Evolutionary conservation across 768 basidiomycete genomes (phyloP).

Genomic region (Naganishia randhawae): DNA sequence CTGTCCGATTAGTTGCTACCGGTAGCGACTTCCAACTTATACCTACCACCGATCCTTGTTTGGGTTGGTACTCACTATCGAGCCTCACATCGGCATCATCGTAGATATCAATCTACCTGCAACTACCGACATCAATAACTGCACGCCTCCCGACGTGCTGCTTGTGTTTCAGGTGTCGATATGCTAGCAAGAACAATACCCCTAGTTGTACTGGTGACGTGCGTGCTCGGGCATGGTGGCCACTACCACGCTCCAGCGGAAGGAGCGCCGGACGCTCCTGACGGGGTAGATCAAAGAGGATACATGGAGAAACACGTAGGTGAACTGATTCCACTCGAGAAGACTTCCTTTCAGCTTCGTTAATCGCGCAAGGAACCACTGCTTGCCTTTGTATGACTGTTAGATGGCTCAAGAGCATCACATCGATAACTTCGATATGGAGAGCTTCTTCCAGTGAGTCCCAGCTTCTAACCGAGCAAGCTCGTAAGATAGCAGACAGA

Average conservation of each 20-base stretch:
- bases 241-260: constrained; percentile 1
- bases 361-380: neutral
- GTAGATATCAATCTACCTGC: neutral
- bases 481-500: neutral
- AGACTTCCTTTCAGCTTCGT: constrained; percentile 15
- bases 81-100: neutral
- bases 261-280: neutral
- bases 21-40: no score
- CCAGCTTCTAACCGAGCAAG: neutral
- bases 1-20: neutral
- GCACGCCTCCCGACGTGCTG: neutral
- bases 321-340: constrained; percentile 32
- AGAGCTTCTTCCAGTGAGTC: constrained; percentile 73
- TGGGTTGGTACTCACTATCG: no score
- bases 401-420: constrained; percentile 49
- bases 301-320: constrained; percentile 90
- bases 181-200: constrained; percentile 6
- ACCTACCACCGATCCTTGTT: neutral
- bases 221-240: constrained; percentile 4
- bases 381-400: constrained; percentile 17
- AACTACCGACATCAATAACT: neutral
- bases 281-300: constrained; percentile 21
- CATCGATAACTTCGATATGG: constrained; percentile 62
- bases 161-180: neutral
- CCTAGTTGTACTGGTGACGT: neutral